A percentile compares a stretch with the other conserved stretches of the same genome.
These are phyloP conservation scores for Cerioporus squamosus DNA, from an alignment of 1,284 basidiomycete genomes.

Conservation along the genomic window DNA sequence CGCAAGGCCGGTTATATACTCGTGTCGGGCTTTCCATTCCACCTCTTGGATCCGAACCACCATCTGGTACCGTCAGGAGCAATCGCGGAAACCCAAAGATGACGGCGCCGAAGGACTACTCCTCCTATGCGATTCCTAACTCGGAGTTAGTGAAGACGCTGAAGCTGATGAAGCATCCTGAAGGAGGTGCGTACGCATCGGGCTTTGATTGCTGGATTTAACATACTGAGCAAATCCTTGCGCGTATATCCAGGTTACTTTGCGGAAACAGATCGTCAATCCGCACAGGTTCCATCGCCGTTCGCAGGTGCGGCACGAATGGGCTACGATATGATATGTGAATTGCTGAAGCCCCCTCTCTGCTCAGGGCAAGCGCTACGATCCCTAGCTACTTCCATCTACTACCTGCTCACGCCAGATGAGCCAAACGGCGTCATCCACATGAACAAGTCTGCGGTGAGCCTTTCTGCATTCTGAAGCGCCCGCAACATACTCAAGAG, in stretches of 20 bases:
- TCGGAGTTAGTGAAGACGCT: slow-evolving; percentile 37
- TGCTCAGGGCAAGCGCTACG: slow-evolving; percentile 35
- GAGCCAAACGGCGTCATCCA: slow-evolving; percentile 46
- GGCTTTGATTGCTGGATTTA: no score
- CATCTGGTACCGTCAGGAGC: neutral
- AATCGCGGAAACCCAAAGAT: neutral
- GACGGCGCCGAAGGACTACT: slow-evolving; percentile 1
- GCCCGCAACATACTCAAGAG: neutral
- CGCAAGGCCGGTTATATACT: no score
- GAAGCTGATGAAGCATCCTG: slow-evolving; percentile 38
- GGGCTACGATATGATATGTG: neutral
- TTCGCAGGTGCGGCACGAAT: slow-evolving; percentile 37
- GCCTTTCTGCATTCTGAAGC: slow-evolving; percentile 4
- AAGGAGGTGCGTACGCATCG: slow-evolving; percentile 35
- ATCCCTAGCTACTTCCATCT: slow-evolving; percentile 46
- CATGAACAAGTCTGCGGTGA: slow-evolving; percentile 49
- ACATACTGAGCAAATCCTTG: neutral
- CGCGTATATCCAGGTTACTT: slow-evolving; percentile 40
- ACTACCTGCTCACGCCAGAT: slow-evolving; percentile 49
- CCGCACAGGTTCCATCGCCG: slow-evolving; percentile 39
- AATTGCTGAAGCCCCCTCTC: neutral
- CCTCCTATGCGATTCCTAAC: slow-evolving; percentile 30
- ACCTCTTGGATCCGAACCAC: neutral
- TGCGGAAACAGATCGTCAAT: slow-evolving; percentile 43
- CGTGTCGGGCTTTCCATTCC: no score